Conservation (phyloP, 345 rosid species). For the Gossypium rotundifolium region DNA sequence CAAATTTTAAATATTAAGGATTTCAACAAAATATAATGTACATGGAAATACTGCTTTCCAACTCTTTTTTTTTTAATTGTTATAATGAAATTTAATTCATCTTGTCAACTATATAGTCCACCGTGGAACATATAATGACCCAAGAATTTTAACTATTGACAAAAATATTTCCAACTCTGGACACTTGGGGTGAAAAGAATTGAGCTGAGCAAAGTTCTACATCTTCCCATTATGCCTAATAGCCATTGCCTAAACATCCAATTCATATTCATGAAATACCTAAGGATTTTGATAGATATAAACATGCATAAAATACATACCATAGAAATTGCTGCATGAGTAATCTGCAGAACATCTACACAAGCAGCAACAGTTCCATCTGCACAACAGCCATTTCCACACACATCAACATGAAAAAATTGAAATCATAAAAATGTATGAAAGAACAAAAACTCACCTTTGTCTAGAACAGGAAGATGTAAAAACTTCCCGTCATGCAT, state of each 20-base stretch:
- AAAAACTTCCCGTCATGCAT: conserved; percentile 98
- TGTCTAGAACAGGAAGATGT: conserved; percentile 89
- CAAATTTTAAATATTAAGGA: neutral
- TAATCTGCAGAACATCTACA: conserved; percentile 85
- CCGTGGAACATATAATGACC: too few relatives aligned
- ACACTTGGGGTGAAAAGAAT: neutral
- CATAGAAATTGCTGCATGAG: conserved; percentile 97
- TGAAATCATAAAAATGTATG: neutral
- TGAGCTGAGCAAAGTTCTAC: neutral
- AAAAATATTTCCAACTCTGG: neutral
- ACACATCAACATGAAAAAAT: neutral
- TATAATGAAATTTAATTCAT: neutral
- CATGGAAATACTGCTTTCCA: neutral
- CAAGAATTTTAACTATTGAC: too few relatives aligned
- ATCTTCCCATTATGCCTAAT: neutral
- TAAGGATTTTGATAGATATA: neutral
- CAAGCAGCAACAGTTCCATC: conserved; percentile 79
- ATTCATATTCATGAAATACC: neutral
- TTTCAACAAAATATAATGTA: neutral
- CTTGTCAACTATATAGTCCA: neutral
- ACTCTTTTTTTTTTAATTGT: neutral
- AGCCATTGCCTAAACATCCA: neutral
- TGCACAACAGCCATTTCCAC: conserved; percentile 29
- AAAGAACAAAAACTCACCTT: conserved; percentile 35
- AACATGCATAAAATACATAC: conserved; percentile 30